Evolutionary conservation across 352 stramenopile species (phyloP).

Genomic region (Phytophthora sansomeana): DNA sequence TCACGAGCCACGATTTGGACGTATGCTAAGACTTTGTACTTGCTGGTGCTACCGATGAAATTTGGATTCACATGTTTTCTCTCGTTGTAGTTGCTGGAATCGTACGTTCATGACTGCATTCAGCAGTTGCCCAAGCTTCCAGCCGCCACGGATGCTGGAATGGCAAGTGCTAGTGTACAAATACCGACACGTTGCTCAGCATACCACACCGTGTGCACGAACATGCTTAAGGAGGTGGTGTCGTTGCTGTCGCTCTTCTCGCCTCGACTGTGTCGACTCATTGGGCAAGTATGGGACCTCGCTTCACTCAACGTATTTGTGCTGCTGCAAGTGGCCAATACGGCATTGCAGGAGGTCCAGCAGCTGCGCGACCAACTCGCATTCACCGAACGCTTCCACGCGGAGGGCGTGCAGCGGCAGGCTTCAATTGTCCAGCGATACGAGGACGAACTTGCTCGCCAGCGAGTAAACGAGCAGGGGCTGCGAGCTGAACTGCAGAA

Average conservation of each 20-base stretch:
- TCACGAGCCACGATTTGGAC: slow-evolving; percentile 56
- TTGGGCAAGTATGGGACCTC: slow-evolving; percentile 72
- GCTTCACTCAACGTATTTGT: slow-evolving; percentile 73
- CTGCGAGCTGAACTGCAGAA: slow-evolving; percentile 67
- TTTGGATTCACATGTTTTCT: not conserved
- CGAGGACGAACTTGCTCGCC: slow-evolving; percentile 48
- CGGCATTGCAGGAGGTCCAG: slow-evolving; percentile 46
- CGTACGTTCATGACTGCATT: slow-evolving; percentile 63
- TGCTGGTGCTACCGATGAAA: not conserved
- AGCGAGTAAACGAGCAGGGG: slow-evolving; percentile 43
- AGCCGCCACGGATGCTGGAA: slow-evolving; percentile 12
- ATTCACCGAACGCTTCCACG: slow-evolving; percentile 42
- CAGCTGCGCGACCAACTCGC: slow-evolving; percentile 37
- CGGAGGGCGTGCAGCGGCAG: slow-evolving; percentile 44
- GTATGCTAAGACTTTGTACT: slow-evolving; percentile 20
- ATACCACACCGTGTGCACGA: slow-evolving; percentile 60
- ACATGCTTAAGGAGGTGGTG: slow-evolving; percentile 63
- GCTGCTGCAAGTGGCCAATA: slow-evolving; percentile 57
- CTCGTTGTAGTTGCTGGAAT: slow-evolving; percentile 52
- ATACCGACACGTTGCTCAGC: slow-evolving; percentile 50
- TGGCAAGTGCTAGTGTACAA: slow-evolving; percentile 23
- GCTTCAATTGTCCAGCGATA: slow-evolving; percentile 35
- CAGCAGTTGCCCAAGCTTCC: slow-evolving; percentile 56
- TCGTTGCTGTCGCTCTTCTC: slow-evolving; percentile 53
- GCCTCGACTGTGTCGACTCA: slow-evolving; percentile 52